A percentile compares a stretch with the other conserved stretches of the same genome.
These are phyloP conservation scores for Cyberlindnera suaveolens DNA, from an alignment of 805 yeast species.

Conservation along the genomic window DNA sequence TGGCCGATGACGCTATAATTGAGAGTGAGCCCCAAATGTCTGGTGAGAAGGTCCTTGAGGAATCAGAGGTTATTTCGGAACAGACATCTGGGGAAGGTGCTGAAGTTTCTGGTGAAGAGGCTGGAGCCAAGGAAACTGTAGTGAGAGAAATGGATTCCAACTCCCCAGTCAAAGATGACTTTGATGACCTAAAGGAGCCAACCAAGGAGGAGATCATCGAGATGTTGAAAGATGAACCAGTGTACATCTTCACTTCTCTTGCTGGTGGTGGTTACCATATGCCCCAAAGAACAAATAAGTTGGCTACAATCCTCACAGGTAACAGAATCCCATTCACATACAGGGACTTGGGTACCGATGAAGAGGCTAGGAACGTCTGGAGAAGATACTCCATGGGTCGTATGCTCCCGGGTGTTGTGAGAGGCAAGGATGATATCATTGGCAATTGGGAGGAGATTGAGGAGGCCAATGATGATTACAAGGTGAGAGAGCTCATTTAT, in stretches of 20 bases:
- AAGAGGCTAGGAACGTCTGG: conserved; percentile 81
- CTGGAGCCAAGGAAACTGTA: conserved; percentile 3
- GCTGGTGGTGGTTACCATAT: conserved; percentile 83
- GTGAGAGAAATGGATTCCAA: conserved; percentile 5
- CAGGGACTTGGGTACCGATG: conserved; percentile 84
- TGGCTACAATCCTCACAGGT: conserved; percentile 69
- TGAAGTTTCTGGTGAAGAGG: neutral
- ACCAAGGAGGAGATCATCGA: conserved; percentile 25
- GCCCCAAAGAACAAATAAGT: conserved; percentile 67
- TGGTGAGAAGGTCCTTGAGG: neutral
- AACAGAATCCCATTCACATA: conserved; percentile 60
- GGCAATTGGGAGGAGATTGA: conserved; percentile 85
- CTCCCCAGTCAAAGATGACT: neutral
- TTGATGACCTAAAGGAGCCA: conserved; percentile 20
- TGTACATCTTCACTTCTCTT: conserved; percentile 75
- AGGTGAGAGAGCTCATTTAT: conserved; percentile 54
- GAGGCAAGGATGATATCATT: conserved; percentile 74
- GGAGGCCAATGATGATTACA: conserved; percentile 78
- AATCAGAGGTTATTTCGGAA: neutral
- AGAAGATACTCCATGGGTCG: conserved; percentile 66
- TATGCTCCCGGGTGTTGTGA: conserved; percentile 76
- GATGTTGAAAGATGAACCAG: conserved; percentile 41
- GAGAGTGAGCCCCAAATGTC: conserved; percentile 1
- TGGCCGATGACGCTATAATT: neutral
- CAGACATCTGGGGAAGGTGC: conserved; percentile 1